Conservation (phyloP, 306 rosid genomes). For the Betula pendula region DNA sequence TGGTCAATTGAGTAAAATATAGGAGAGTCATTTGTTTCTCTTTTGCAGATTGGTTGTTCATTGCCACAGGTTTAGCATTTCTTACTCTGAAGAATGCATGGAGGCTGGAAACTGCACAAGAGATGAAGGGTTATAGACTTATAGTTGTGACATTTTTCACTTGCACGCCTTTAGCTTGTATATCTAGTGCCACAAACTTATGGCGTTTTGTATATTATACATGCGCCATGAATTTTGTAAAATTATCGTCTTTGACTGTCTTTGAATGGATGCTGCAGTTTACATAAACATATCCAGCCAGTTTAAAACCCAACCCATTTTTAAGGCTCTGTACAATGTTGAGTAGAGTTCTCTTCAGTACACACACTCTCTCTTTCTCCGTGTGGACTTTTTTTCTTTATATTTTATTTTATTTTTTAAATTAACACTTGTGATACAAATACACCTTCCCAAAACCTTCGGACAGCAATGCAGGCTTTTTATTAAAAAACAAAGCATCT, state of each 20-base stretch:
- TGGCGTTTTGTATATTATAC: background rate
- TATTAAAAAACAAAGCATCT: too few species aligned
- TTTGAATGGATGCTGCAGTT: background rate
- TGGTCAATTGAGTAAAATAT: background rate
- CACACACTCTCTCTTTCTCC: background rate
- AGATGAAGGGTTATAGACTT: constrained; percentile 12
- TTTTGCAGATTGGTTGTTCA: constrained; percentile 26
- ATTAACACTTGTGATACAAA: too few species aligned
- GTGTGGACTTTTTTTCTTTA: too few species aligned
- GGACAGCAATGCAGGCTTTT: too few species aligned
- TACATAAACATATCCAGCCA: background rate
- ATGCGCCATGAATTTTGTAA: background rate
- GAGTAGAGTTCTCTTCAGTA: background rate
- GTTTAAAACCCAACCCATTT: background rate
- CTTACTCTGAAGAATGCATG: constrained; percentile 16
- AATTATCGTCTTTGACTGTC: background rate
- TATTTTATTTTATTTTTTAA: too few species aligned
- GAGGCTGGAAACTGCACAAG: constrained; percentile 16
- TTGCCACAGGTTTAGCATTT: constrained; percentile 1
- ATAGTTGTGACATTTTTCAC: constrained; percentile 3
- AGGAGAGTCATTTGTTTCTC: background rate
- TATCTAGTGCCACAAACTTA: background rate
- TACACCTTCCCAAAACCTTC: too few species aligned
- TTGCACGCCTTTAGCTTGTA: background rate
- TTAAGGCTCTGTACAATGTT: background rate